A percentile compares a stretch with the other conserved stretches of the same genome.
phyloP scores from a whole-genome alignment of 2,329 filamentous ascomycete species.

The Fusarium penzigii region DNA sequence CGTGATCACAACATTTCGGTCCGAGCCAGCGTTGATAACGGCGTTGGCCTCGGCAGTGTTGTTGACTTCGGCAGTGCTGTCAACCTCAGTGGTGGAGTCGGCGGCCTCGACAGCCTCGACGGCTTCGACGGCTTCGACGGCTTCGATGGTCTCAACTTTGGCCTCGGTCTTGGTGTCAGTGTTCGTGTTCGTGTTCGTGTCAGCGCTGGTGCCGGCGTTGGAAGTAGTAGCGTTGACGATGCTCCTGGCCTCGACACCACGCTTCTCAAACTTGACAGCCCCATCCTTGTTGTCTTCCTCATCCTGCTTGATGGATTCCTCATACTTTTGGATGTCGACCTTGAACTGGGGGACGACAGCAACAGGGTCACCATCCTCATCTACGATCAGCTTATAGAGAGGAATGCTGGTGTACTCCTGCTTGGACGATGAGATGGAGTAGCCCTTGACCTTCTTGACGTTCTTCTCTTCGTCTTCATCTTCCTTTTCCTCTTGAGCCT shows the following conservation, averaged over 20 bases:
- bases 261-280: background rate
- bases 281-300: background rate
- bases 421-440: too few relatives aligned
- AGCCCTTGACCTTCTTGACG: background rate
- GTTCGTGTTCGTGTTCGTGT: background rate
- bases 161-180: background rate
- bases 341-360: too few relatives aligned
- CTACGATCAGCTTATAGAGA: too few relatives aligned
- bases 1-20: too few relatives aligned
- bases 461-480: background rate
- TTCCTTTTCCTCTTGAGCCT: too few relatives aligned
- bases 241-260: background rate
- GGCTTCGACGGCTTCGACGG: background rate
- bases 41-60: conserved; percentile 1
- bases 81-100: background rate
- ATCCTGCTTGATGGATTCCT: background rate
- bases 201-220: background rate
- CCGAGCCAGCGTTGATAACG: background rate
- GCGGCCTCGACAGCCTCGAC: too few relatives aligned
- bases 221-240: background rate
- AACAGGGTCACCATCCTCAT: too few relatives aligned
- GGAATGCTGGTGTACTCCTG: too few relatives aligned
- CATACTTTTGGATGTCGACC: too few relatives aligned
- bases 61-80: conserved; percentile 1
- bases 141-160: background rate